Evolutionary conservation across 139 green algal species (phyloP).

Genomic region (Chlamydomonas schloesseri): DNA sequence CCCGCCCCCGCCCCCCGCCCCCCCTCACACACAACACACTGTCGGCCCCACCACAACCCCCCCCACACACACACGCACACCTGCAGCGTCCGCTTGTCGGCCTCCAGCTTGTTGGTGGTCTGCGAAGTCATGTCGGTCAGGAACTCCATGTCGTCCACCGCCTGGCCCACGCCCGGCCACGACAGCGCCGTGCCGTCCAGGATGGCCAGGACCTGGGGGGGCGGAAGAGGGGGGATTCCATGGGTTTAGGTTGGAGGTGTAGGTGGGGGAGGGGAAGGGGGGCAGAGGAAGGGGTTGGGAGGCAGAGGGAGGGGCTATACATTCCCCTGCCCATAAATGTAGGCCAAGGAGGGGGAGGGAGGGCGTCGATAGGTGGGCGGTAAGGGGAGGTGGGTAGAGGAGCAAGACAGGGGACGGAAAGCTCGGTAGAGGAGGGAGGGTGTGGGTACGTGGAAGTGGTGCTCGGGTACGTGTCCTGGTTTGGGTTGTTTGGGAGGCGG

Average conservation of each 20-base stretch:
- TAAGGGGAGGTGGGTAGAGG: no score
- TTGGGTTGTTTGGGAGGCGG: no score
- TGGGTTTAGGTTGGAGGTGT: not conserved
- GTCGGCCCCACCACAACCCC: not conserved
- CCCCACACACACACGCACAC: not conserved
- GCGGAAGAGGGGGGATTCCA: not conserved
- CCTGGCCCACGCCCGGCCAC: slow-evolving; percentile 60
- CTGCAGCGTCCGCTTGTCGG: not conserved
- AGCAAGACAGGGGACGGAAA: no score
- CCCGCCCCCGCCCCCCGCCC: not conserved
- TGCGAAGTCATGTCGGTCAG: slow-evolving; percentile 47
- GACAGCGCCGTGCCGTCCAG: slow-evolving; percentile 55
- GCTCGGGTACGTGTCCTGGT: no score
- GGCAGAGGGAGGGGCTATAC: no score
- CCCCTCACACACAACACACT: no score
- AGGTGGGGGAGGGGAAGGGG: not conserved
- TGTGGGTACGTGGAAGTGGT: no score
- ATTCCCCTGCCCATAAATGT: no score
- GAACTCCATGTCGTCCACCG: slow-evolving; percentile 57
- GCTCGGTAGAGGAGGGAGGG: no score
- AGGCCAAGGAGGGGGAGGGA: no score
- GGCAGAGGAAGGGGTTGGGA: not conserved
- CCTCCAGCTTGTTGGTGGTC: slow-evolving; percentile 30
- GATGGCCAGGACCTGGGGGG: slow-evolving; percentile 51
- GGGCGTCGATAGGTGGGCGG: no score